Percentiles rank a stretch among this genome's conserved stretches.
Evolutionary conservation across 202 grass and related monocot species (phyloP).

Genomic region (Hordeum pubiflorum): DNA sequence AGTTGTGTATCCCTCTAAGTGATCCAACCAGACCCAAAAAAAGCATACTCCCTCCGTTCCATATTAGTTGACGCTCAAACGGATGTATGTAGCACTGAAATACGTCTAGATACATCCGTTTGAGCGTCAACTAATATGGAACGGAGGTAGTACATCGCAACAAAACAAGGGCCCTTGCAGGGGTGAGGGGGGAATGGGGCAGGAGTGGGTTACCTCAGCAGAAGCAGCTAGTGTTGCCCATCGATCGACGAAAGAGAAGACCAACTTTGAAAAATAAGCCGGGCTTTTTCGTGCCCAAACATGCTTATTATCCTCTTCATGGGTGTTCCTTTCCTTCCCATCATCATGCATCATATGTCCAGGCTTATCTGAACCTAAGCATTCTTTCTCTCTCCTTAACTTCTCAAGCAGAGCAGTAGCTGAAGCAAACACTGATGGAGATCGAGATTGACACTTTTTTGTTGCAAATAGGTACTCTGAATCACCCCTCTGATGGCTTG

Average conservation of each 20-base stretch:
- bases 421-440: constrained; percentile 92
- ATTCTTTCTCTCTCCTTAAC: constrained; percentile 85
- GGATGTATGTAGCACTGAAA: too few relatives aligned
- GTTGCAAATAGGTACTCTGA: constrained; percentile 82
- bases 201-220: constrained; percentile 32
- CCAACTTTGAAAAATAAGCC: constrained; percentile 74
- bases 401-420: constrained; percentile 96
- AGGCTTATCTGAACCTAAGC: constrained; percentile 62
- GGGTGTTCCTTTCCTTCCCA: constrained; percentile 38
- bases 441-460: constrained; percentile 80
- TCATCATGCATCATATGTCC: constrained; percentile 38
- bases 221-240: constrained; percentile 37
- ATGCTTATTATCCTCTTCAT: constrained; percentile 57
- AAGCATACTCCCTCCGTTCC: neutral
- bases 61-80: too few relatives aligned
- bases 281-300: constrained; percentile 53
- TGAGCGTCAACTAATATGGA: too few relatives aligned
- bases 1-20: neutral
- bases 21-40: neutral
- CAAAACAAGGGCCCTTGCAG: neutral
- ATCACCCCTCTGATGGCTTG: constrained; percentile 60
- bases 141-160: neutral
- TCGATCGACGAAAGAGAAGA: constrained; percentile 69
- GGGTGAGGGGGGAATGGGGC: neutral
- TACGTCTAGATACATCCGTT: too few relatives aligned